A percentile compares a stretch with the other conserved stretches of the same genome.
Conservation (phyloP, 2,329 filamentous ascomycete genomes). For the Aspergillus hiratsukae region DNA sequence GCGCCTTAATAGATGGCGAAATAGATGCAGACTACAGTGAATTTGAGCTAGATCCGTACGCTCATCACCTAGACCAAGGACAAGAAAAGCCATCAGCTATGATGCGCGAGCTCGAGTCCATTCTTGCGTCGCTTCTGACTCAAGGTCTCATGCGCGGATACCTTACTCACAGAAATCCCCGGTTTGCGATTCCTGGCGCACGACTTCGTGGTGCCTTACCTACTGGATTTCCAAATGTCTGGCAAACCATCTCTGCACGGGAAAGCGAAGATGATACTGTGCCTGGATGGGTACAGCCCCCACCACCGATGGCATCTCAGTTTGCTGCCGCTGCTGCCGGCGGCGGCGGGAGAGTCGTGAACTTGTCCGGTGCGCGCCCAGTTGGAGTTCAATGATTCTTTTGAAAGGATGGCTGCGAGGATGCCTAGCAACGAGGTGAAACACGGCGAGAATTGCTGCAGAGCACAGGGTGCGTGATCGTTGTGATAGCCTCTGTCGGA, state of each 20-base stretch:
- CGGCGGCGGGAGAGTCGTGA: constrained; percentile 53
- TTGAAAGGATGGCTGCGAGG: background rate
- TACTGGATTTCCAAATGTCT: constrained; percentile 65
- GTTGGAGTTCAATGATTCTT: constrained; percentile 35
- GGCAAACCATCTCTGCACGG: constrained; percentile 61
- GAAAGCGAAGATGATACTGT: constrained; percentile 60
- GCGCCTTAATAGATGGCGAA: constrained; percentile 24
- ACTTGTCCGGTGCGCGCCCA: constrained; percentile 52
- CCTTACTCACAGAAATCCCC: constrained; percentile 68
- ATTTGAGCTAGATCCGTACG: constrained; percentile 56
- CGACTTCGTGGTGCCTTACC: constrained; percentile 36
- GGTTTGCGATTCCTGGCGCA: constrained; percentile 78
- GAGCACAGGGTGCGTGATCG: background rate
- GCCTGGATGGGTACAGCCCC: constrained; percentile 66
- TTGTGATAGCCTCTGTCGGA: background rate
- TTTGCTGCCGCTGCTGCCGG: constrained; percentile 24
- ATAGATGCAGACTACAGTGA: constrained; percentile 33
- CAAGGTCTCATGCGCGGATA: constrained; percentile 82
- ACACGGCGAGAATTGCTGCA: background rate
- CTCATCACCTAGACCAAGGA: constrained; percentile 28
- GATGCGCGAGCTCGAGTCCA: constrained; percentile 65
- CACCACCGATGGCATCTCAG: constrained; percentile 8
- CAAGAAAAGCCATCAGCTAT: constrained; percentile 41
- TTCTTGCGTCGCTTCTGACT: constrained; percentile 70
- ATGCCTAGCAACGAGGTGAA: background rate